These are phyloP conservation scores for Neocatenulostroma microsporum DNA, from an alignment of 2,329 filamentous ascomycete species.

Conservation along the genomic window DNA sequence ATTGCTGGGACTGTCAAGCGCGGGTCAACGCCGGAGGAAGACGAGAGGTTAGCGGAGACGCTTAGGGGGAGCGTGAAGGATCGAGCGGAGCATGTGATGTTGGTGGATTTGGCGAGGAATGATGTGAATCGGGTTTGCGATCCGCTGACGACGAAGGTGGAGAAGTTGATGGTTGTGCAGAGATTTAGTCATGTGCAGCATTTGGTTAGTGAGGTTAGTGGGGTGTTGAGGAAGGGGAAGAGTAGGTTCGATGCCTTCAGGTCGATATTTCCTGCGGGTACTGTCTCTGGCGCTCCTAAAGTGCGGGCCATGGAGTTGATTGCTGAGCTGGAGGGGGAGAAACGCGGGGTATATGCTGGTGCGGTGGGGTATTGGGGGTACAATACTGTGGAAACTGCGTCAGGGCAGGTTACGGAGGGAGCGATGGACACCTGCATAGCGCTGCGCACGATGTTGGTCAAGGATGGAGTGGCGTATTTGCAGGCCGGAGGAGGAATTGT, in stretches of 20 bases:
- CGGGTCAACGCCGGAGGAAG: conserved; percentile 71
- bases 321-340: conserved; percentile 86
- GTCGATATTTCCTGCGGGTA: conserved; percentile 90
- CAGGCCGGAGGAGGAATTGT: conserved; percentile 87
- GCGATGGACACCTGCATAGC: conserved; percentile 85
- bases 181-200: conserved; percentile 97
- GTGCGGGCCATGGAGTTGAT: conserved; percentile 96
- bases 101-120: conserved; percentile 92
- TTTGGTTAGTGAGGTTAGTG: conserved; percentile 90
- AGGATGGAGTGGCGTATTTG: conserved; percentile 83
- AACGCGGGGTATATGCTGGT: conserved; percentile 89
- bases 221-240: conserved; percentile 72
- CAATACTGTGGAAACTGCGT: conserved; percentile 52
- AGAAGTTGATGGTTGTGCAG: conserved; percentile 88
- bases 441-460: conserved; percentile 87
- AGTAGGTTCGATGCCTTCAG: conserved; percentile 93
- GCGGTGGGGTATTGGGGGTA: conserved; percentile 97
- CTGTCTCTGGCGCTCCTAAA: conserved; percentile 91
- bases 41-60: conserved; percentile 68
- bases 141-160: conserved; percentile 79
- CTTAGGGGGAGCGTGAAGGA: conserved; percentile 79
- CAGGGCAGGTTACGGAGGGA: conserved; percentile 59
- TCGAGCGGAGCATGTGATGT: conserved; percentile 91
- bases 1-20: conserved; percentile 94
- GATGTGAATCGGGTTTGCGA: conserved; percentile 95